Percentiles rank a stretch among this genome's conserved stretches.
These are phyloP conservation scores for Pichia thaimueangensis DNA, from an alignment of 805 yeast species.

Conservation along the genomic window DNA sequence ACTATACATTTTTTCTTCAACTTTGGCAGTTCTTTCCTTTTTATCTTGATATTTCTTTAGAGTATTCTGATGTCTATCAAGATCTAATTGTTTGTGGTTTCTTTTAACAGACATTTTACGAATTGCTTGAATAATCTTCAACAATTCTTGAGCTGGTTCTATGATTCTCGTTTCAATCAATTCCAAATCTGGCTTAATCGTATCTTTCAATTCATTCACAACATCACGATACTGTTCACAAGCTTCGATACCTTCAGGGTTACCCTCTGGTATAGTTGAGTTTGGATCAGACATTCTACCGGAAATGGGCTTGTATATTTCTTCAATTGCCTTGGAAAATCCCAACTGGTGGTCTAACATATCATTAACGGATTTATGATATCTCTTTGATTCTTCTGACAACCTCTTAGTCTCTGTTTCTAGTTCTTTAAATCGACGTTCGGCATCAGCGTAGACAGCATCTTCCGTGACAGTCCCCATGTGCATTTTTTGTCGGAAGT, in stretches of 20 bases:
- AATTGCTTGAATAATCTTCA: conserved; percentile 72
- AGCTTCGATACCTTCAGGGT: conserved; percentile 94
- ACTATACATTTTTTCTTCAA: conserved; percentile 82
- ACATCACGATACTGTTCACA: conserved; percentile 85
- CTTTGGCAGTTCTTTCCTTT: conserved; percentile 78
- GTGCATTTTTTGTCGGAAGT: conserved; percentile 81
- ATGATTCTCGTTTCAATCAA: conserved; percentile 86
- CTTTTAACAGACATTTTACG: conserved; percentile 94
- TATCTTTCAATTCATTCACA: conserved; percentile 77
- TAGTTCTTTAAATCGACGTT: conserved; percentile 88
- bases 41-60: conserved; percentile 71
- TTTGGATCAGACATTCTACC: conserved; percentile 90
- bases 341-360: conserved; percentile 93
- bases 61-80: conserved; percentile 75
- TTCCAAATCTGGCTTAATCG: conserved; percentile 87
- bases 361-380: conserved; percentile 85
- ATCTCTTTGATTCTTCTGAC: conserved; percentile 84
- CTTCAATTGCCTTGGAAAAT: conserved; percentile 92
- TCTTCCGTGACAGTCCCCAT: conserved; percentile 79
- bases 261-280: conserved; percentile 81
- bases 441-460: conserved; percentile 91
- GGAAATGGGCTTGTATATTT: conserved; percentile 90
- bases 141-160: conserved; percentile 84
- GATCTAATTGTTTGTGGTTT: conserved; percentile 89
- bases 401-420: conserved; percentile 85